Evolutionary conservation across 208 protist genomes (phyloP).

Genomic region (Blechomonas ayalai): DNA sequence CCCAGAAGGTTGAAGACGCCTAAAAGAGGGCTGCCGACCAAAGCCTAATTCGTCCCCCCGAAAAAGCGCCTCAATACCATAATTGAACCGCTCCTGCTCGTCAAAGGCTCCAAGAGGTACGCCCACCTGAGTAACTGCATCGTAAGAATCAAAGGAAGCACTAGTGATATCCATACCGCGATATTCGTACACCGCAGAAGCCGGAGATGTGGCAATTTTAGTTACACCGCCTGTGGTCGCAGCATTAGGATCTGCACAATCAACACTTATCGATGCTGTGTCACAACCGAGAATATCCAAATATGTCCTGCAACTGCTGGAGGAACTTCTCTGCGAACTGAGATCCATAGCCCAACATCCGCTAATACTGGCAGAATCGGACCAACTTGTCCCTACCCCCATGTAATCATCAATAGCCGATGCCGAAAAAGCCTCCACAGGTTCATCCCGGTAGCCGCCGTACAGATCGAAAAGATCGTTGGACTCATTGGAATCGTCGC

Average conservation of each 20-base stretch:
- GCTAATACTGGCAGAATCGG: too few relatives aligned
- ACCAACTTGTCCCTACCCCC: too few relatives aligned
- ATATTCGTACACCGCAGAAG: neutral
- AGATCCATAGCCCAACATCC: too few relatives aligned
- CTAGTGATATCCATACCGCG: neutral
- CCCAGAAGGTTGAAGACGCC: too few relatives aligned
- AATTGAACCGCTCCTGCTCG: slow-evolving; percentile 21
- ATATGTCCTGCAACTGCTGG: too few relatives aligned
- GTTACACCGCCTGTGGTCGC: neutral
- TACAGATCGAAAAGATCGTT: too few relatives aligned
- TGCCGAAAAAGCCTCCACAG: too few relatives aligned
- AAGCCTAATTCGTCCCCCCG: slow-evolving; percentile 58
- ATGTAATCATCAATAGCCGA: too few relatives aligned
- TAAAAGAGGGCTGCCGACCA: slow-evolving; percentile 49
- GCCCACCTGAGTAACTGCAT: neutral
- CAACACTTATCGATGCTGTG: neutral
- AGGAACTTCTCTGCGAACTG: too few relatives aligned
- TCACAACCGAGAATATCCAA: too few relatives aligned
- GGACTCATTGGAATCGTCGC: too few relatives aligned
- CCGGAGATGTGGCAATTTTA: neutral
- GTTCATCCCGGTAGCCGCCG: too few relatives aligned
- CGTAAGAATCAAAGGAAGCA: neutral
- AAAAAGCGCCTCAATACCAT: slow-evolving; percentile 64
- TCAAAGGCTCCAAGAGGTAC: neutral
- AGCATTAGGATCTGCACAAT: neutral